These are phyloP conservation scores for Phyllostachys edulis DNA, from an alignment of 176 grass and related monocot species.

Conservation along the genomic window DNA sequence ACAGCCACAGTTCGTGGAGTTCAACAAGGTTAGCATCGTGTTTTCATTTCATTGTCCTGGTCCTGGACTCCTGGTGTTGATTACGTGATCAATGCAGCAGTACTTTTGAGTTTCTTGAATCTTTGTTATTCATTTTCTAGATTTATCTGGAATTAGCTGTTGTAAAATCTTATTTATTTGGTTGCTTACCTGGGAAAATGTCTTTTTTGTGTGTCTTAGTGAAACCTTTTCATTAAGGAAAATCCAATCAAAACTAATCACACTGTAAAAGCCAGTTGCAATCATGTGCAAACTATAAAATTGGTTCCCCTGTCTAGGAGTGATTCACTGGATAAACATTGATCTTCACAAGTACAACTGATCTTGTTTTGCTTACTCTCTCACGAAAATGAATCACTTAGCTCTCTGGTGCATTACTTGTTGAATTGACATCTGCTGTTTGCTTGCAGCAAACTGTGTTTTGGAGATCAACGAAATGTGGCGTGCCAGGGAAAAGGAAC, in stretches of 20 bases:
- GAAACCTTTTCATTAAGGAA: background rate
- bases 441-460: slow-evolving; percentile 69
- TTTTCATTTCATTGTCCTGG: background rate
- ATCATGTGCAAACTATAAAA: background rate
- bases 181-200: background rate
- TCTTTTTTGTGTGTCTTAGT: background rate
- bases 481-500: slow-evolving; percentile 81
- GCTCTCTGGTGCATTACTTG: background rate
- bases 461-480: slow-evolving; percentile 93
- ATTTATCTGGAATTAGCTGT: background rate
- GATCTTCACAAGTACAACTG: background rate
- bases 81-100: background rate
- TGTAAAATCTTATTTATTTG: background rate
- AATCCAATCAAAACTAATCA: background rate
- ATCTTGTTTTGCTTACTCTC: background rate
- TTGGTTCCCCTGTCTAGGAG: background rate
- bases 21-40: slow-evolving; percentile 70
- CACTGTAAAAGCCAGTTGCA: background rate
- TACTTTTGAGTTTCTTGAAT: background rate
- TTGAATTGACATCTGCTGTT: slow-evolving; percentile 26
- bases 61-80: background rate
- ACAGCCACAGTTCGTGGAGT: slow-evolving; percentile 90
- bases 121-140: background rate
- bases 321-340: background rate
- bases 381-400: background rate